Percentiles rank a stretch among this genome's conserved stretches.
Evolutionary conservation across 1,284 basidiomycete species (phyloP).

Genomic region (Cystobasidiaceae sp.): DNA sequence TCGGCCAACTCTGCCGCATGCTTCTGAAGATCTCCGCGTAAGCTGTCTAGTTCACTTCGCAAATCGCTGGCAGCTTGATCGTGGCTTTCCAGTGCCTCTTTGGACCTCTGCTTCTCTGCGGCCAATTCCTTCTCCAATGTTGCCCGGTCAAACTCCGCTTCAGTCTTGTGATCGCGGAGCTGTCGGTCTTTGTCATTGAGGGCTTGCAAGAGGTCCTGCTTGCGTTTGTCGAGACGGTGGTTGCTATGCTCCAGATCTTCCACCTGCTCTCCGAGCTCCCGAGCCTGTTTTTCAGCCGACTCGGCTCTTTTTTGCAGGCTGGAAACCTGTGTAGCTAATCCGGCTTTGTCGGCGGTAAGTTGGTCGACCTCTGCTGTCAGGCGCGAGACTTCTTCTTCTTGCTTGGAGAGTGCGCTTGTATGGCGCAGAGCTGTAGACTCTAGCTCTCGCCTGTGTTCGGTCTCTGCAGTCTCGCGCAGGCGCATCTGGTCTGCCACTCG

Average conservation of each 20-base stretch:
- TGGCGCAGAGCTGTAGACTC: background rate
- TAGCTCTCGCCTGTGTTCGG: background rate
- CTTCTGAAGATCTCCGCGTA: too few species aligned
- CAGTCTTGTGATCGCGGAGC: slow-evolving; percentile 63
- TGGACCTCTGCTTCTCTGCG: slow-evolving; percentile 44
- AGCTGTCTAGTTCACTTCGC: too few species aligned
- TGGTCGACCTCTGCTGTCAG: slow-evolving; percentile 4
- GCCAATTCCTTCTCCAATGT: slow-evolving; percentile 47
- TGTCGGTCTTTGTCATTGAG: slow-evolving; percentile 66
- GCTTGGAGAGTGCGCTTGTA: too few species aligned
- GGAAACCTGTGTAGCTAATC: slow-evolving; percentile 10
- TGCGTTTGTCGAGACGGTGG: slow-evolving; percentile 29
- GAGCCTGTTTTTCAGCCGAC: slow-evolving; percentile 21
- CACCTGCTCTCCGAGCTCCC: slow-evolving; percentile 2
- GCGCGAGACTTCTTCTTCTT: background rate
- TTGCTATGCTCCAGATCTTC: slow-evolving; percentile 52
- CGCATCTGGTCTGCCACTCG: background rate
- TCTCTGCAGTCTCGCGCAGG: background rate
- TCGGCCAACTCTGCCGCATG: too few species aligned
- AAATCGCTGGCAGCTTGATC: too few species aligned
- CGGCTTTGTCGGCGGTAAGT: slow-evolving; percentile 4
- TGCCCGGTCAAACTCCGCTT: slow-evolving; percentile 46
- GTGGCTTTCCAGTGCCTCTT: background rate
- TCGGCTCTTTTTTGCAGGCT: slow-evolving; percentile 15
- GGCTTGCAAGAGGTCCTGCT: slow-evolving; percentile 23